These are phyloP conservation scores for Oenanthe javanica DNA, from an alignment of 140 eudicot species.

Conservation along the genomic window DNA sequence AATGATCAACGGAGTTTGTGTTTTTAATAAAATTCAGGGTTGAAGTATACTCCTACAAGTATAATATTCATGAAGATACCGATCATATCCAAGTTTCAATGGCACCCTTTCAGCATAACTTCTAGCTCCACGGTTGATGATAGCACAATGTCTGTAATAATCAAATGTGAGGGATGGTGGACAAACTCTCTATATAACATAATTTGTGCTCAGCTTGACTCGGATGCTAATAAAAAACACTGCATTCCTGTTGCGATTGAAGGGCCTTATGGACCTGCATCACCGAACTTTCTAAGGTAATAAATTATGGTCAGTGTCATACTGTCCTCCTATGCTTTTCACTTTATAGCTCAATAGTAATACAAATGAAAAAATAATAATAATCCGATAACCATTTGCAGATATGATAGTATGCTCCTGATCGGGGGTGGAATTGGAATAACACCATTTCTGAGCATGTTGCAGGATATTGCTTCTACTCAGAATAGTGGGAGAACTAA, in stretches of 20 bases:
- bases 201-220: constrained; percentile 25
- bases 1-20: background rate
- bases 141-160: constrained; percentile 58
- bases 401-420: constrained; percentile 68
- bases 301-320: background rate
- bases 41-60: constrained; percentile 79
- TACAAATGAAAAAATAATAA: background rate
- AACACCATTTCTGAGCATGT: constrained; percentile 76
- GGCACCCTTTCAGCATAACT: constrained; percentile 86
- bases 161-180: constrained; percentile 85
- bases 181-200: constrained; percentile 56
- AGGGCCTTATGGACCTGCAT: constrained; percentile 91
- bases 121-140: constrained; percentile 75
- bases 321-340: background rate
- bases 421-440: constrained; percentile 91
- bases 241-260: constrained; percentile 60
- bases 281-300: constrained; percentile 64
- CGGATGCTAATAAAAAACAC: constrained; percentile 28
- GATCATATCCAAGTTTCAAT: constrained; percentile 61
- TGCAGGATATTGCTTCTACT: constrained; percentile 55
- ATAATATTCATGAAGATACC: constrained; percentile 72
- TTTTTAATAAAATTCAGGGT: constrained; percentile 27
- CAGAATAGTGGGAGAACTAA: constrained; percentile 14
- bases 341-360: background rate
- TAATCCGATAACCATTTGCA: constrained; percentile 25